Conservation (phyloP, 1,284 basidiomycete species). For the Sphagnurus paluster region DNA sequence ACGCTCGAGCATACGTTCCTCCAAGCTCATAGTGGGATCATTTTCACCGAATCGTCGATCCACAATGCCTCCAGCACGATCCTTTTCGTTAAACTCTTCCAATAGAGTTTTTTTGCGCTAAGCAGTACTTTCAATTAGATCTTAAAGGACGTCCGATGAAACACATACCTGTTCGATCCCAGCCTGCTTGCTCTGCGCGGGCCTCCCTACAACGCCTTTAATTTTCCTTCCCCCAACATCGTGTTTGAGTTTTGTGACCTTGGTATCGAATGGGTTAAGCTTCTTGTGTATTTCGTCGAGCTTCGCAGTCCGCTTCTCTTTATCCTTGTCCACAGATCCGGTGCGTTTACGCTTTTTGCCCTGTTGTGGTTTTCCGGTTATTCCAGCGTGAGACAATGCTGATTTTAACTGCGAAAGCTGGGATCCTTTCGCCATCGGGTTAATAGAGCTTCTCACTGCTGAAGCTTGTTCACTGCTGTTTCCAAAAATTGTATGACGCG, state of each 20-base stretch:
- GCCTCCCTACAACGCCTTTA: constrained; percentile 82
- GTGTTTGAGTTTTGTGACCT: constrained; percentile 90
- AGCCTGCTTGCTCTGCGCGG: constrained; percentile 85
- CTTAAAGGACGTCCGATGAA: not conserved
- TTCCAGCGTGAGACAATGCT: constrained; percentile 76
- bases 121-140: constrained; percentile 10
- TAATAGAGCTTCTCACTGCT: not conserved
- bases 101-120: constrained; percentile 87
- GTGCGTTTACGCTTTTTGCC: constrained; percentile 74
- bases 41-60: constrained; percentile 98
- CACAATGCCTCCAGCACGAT: constrained; percentile 84
- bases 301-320: constrained; percentile 76
- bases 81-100: constrained; percentile 81
- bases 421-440: constrained; percentile 66
- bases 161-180: constrained; percentile 83
- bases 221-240: constrained; percentile 87
- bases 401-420: constrained; percentile 88
- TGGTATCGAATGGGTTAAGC: constrained; percentile 93
- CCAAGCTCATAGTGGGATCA: constrained; percentile 85
- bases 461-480: not conserved
- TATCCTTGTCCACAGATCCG: constrained; percentile 68
- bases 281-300: constrained; percentile 82
- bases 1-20: constrained; percentile 97
- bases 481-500: constrained; percentile 14
- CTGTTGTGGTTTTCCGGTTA: constrained; percentile 56